Conservation (phyloP, 768 basidiomycete species). For the Austroboletus eburneus region DNA sequence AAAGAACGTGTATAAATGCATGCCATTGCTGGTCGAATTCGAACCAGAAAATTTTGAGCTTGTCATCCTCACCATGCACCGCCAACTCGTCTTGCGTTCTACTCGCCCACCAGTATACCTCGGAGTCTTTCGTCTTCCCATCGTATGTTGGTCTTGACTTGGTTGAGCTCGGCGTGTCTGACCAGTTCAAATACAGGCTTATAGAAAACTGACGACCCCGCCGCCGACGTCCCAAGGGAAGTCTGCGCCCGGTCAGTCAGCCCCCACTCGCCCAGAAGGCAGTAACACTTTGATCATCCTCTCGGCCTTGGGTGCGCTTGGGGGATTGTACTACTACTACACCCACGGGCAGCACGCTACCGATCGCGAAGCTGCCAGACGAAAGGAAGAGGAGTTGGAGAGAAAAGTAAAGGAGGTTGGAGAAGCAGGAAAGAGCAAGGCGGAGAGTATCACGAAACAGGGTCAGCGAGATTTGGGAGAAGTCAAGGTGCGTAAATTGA, state of each 20-base stretch:
- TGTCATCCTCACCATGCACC: slow-evolving; percentile 7
- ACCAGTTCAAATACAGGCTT: slow-evolving; percentile 3
- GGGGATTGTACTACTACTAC: slow-evolving; percentile 37
- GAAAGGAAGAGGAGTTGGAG: slow-evolving; percentile 32
- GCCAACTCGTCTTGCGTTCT: slow-evolving; percentile 8
- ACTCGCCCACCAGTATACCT: slow-evolving; percentile 13
- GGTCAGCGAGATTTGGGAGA: slow-evolving; percentile 32
- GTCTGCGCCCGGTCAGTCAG: background rate
- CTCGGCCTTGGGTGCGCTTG: slow-evolving; percentile 31
- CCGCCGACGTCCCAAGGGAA: slow-evolving; percentile 12
- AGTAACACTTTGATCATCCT: slow-evolving; percentile 29
- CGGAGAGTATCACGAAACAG: slow-evolving; percentile 27
- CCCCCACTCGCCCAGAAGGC: slow-evolving; percentile 8
- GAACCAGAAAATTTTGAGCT: no score
- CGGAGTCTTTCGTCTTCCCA: background rate
- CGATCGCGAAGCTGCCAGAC: slow-evolving; percentile 22
- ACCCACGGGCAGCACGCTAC: slow-evolving; percentile 18
- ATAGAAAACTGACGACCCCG: slow-evolving; percentile 13
- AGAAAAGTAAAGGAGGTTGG: slow-evolving; percentile 24
- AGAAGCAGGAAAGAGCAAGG: slow-evolving; percentile 30
- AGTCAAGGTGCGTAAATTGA: slow-evolving; percentile 28
- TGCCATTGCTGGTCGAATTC: no score
- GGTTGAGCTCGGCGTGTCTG: background rate
- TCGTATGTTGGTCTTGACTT: slow-evolving; percentile 2
- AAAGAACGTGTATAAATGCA: background rate